phyloP scores from a whole-genome alignment of 345 rosid genomes.

The Salix suchowensis region DNA sequence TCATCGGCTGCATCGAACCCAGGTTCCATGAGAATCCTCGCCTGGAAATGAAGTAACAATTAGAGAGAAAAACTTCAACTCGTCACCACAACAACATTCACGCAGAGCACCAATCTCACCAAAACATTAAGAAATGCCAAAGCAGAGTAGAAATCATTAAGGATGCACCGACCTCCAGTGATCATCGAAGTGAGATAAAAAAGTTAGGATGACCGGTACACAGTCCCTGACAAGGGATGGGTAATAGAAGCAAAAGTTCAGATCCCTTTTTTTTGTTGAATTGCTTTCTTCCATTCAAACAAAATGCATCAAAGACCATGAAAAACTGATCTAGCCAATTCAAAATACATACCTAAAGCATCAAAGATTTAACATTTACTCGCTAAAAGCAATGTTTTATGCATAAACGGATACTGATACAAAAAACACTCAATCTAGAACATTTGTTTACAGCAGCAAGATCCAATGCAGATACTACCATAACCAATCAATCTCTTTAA shows the following conservation, averaged over 20 bases:
- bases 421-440: too few relatives aligned
- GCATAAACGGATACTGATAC: too few relatives aligned
- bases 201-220: too few relatives aligned
- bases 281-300: neutral
- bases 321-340: too few relatives aligned
- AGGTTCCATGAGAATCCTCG: conserved; percentile 72
- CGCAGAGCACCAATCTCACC: neutral
- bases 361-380: too few relatives aligned
- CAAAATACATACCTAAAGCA: too few relatives aligned
- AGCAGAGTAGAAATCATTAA: neutral
- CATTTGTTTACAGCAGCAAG: too few relatives aligned
- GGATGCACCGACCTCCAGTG: neutral
- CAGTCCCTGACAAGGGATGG: too few relatives aligned
- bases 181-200: neutral
- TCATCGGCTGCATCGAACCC: conserved; percentile 41
- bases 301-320: neutral
- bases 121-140: neutral
- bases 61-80: neutral
- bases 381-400: too few relatives aligned
- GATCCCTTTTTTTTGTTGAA: neutral
- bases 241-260: too few relatives aligned
- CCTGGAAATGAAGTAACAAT: conserved; percentile 44
- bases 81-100: neutral
- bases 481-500: too few relatives aligned
- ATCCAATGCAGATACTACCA: too few relatives aligned